Conservation (phyloP, 768 basidiomycete genomes). For the Leccinum fibrillosum region DNA sequence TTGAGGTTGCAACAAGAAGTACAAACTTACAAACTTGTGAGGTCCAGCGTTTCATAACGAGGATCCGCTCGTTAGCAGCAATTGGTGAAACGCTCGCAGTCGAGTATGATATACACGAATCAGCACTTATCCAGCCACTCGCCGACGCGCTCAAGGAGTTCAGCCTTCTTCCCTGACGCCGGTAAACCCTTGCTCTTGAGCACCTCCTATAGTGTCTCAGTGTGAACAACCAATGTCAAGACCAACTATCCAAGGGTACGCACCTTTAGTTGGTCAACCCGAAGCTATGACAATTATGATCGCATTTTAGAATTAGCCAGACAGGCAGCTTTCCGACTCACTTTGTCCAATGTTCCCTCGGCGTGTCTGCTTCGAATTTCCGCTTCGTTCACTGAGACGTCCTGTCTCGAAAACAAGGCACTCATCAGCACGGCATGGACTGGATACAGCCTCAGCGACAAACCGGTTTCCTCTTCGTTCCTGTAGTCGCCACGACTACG, state of each 20-base stretch:
- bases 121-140: conserved; percentile 53
- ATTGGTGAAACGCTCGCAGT: background rate
- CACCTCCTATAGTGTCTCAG: conserved; percentile 57
- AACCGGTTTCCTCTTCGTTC: conserved; percentile 73
- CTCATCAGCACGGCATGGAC: background rate
- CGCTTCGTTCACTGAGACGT: conserved; percentile 62
- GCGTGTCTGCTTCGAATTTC: conserved; percentile 71
- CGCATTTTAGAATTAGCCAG: conserved; percentile 5
- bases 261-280: conserved; percentile 78
- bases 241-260: conserved; percentile 8
- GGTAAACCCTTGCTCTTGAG: conserved; percentile 61
- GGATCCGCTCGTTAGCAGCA: background rate
- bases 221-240: background rate
- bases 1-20: background rate
- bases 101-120: background rate
- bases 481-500: conserved; percentile 42
- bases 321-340: conserved; percentile 28
- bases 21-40: background rate
- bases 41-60: background rate
- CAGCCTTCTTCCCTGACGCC: conserved; percentile 69
- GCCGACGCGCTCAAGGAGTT: conserved; percentile 61
- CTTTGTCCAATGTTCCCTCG: conserved; percentile 61
- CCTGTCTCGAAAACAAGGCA: conserved; percentile 34
- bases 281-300: conserved; percentile 45
- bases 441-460: conserved; percentile 22